phyloP scores from a whole-genome alignment of 176 grass and related monocot species.

The Avena atlantica region DNA sequence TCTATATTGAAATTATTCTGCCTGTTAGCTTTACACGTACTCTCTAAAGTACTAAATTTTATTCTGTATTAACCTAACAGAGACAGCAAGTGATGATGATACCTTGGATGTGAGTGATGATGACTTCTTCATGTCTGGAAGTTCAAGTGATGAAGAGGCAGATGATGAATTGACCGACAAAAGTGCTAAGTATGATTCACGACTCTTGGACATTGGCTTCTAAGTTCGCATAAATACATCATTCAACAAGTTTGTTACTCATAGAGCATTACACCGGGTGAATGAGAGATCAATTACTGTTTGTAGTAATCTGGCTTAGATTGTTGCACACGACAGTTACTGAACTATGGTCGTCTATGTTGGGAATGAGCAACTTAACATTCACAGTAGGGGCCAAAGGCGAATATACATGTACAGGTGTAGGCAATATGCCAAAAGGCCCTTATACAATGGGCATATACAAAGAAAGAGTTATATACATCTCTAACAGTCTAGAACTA shows the following conservation, averaged over 20 bases:
- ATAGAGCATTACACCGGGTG: neutral
- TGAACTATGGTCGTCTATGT: neutral
- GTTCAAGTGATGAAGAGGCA: slow-evolving; percentile 99
- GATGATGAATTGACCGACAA: slow-evolving; percentile 98
- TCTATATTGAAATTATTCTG: neutral
- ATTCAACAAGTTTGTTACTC: neutral
- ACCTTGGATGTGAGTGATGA: slow-evolving; percentile 89
- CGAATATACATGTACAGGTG: too few species aligned
- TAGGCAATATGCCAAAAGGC: too few species aligned
- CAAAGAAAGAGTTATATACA: too few species aligned
- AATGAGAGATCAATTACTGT: neutral
- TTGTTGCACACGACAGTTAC: neutral
- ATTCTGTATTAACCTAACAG: slow-evolving; percentile 52
- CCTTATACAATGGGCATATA: too few species aligned
- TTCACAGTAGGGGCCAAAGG: too few species aligned
- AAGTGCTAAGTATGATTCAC: slow-evolving; percentile 81
- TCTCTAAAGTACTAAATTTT: slow-evolving; percentile 38
- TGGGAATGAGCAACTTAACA: too few species aligned
- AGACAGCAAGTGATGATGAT: slow-evolving; percentile 95
- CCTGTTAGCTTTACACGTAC: slow-evolving; percentile 17
- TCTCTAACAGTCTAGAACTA: too few species aligned
- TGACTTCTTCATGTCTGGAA: slow-evolving; percentile 95
- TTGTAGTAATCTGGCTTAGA: neutral
- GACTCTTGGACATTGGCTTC: neutral
- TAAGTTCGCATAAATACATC: neutral